Conservation (phyloP, 805 yeast species). For the Yarrowia sp. region DNA sequence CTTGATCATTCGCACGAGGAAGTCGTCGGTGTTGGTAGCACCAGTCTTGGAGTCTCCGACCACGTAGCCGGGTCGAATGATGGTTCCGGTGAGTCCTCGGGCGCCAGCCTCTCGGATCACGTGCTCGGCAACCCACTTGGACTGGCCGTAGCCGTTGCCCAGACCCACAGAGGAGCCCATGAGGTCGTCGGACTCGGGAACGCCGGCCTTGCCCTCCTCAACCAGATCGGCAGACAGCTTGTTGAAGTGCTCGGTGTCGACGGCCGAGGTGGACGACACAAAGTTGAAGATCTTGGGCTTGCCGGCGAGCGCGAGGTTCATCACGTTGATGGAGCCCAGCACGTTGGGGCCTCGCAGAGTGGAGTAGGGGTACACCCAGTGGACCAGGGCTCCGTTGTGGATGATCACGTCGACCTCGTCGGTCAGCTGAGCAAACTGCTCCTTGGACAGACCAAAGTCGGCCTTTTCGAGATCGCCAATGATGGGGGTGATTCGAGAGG, state of each 20-base stretch:
- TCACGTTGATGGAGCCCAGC: conserved; percentile 80
- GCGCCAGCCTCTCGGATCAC: conserved; percentile 86
- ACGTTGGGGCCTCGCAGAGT: conserved; percentile 94
- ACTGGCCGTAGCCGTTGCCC: conserved; percentile 94
- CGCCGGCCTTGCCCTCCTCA: conserved; percentile 70
- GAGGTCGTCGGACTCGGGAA: conserved; percentile 83
- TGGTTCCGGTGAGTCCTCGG: conserved; percentile 84
- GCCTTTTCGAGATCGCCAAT: conserved; percentile 79
- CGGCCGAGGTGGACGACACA: conserved; percentile 93
- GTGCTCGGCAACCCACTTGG: conserved; percentile 97
- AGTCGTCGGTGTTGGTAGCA: conserved; percentile 94
- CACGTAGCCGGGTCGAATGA: conserved; percentile 95
- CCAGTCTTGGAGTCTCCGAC: conserved; percentile 87
- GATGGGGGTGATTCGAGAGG: conserved; percentile 67
- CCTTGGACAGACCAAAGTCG: conserved; percentile 71
- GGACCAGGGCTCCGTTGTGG: conserved; percentile 98
- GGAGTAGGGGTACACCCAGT: conserved; percentile 96
- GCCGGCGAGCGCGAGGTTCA: conserved; percentile 77
- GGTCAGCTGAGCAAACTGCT: conserved; percentile 65
- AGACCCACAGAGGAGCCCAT: conserved; percentile 82
- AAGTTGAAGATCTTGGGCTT: conserved; percentile 86
- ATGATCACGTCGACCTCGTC: conserved; percentile 77
- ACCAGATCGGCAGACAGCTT: conserved; percentile 74
- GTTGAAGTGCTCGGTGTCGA: conserved; percentile 84
- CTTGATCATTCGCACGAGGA: conserved; percentile 90